Percentiles rank a stretch among this genome's conserved stretches.
These are phyloP conservation scores for Trichoderma virens DNA, from an alignment of 495 filamentous ascomycete genomes.

Conservation along the genomic window DNA sequence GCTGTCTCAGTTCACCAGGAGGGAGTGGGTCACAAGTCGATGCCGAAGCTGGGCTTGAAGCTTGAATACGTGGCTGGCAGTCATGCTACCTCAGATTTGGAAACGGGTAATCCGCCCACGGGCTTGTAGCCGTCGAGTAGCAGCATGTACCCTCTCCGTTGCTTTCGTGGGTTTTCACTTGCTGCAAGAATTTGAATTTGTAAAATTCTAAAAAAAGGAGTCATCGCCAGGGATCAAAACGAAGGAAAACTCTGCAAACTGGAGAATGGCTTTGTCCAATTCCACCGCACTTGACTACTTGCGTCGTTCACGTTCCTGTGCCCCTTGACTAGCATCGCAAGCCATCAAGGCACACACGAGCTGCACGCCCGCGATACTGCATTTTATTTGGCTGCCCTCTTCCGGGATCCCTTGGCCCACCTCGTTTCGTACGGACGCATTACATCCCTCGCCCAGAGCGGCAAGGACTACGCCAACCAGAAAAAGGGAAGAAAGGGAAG, in stretches of 20 bases:
- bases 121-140: neutral
- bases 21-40: neutral
- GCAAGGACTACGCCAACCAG: neutral
- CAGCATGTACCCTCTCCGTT: neutral
- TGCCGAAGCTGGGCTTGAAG: slow-evolving; percentile 2
- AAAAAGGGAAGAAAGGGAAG: neutral
- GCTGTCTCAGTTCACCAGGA: neutral
- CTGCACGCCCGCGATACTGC: neutral
- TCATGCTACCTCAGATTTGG: neutral
- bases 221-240: neutral
- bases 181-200: no score
- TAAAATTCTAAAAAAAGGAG: neutral
- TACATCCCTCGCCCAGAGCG: neutral
- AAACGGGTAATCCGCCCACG: neutral
- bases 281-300: slow-evolving; percentile 5
- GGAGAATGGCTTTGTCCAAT: neutral
- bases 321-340: slow-evolving; percentile 9
- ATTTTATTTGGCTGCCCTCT: neutral
- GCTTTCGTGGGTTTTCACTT: no score
- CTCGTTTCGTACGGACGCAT: neutral
- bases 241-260: neutral
- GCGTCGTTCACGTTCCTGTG: slow-evolving; percentile 8
- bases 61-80: slow-evolving; percentile 7
- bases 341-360: slow-evolving; percentile 5
- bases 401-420: neutral